Base-by-base conservation (phyloP, 352 stramenopile genomes). In the Albugo candida region DNA sequence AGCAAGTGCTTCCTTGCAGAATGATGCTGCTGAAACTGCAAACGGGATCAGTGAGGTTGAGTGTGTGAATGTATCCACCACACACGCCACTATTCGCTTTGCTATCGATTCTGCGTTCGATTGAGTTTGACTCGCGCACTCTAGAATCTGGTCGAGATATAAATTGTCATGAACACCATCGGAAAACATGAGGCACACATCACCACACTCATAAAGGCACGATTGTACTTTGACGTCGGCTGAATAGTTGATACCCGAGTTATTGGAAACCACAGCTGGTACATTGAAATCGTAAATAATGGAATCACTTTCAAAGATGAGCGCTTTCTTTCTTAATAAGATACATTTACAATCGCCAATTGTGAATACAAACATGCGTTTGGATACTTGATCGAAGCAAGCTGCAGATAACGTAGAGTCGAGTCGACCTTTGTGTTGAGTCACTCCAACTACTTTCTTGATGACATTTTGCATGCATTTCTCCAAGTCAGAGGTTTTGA, bases 241-340 rank as follows among this genome's bases (percentile, higher is more conserved):
- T 1, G 58, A 51, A 49, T 89, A 92, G 59, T 88, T 87, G 49
- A 88, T 86, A 5, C 73, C 54, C 51, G 86, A 67, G 56, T 88
- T 84, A 53, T 69, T 92, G 13, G 73, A 87, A 8, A 92, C 79
- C 31, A 92, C 79, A 0, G 79, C 79, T 0, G 79, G 79, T 16
- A 92, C 79, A 53, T 92, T 92, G 61, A 92, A 92, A 56, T 88
- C 78, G 67, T 92, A 92, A 51, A 92, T 82, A 48, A 88, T 85
- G 16, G 78, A 86, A 56, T 92, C 78, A 51, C 75, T 88, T 53
- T 92, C 78, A 44, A 88, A 92, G 43, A 88, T 64, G 44, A 92
- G 63, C 41, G 56, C 61, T 49, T 56, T 57, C 34, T 58, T 54
- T 16, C 78, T 76, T 51, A 88, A 60, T 11, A 92, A 57, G 19